Conservation (phyloP, 2,329 filamentous ascomycete genomes). For the Cercospora brassicicola region DNA sequence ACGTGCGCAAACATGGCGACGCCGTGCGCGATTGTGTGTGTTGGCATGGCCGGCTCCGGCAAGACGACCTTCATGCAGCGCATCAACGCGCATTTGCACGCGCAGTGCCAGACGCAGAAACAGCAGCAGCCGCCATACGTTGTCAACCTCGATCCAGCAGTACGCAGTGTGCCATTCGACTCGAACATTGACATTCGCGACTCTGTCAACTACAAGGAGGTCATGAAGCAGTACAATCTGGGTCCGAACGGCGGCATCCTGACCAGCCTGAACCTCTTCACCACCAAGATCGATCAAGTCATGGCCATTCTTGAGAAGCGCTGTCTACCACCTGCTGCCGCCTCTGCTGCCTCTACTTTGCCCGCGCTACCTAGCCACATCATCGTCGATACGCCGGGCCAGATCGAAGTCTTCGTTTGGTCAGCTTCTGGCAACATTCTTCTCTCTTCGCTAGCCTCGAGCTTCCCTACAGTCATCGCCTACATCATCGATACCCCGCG, state of each 20-base stretch:
- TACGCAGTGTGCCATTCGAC: constrained; percentile 89
- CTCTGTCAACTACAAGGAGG: constrained; percentile 98
- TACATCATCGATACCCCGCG: constrained; percentile 97
- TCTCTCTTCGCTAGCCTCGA: constrained; percentile 86
- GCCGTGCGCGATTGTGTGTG: constrained; percentile 82
- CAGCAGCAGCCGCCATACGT: constrained; percentile 85
- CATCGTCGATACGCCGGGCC: constrained; percentile 90
- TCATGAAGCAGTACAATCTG: constrained; percentile 99
- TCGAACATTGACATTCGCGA: constrained; percentile 98
- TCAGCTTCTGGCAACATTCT: constrained; percentile 92
- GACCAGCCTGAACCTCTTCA: constrained; percentile 91
- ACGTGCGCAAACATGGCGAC: constrained; percentile 33
- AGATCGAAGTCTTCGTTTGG: constrained; percentile 99
- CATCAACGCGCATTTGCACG: constrained; percentile 89
- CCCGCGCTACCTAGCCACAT: constrained; percentile 66
- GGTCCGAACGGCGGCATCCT: constrained; percentile 96
- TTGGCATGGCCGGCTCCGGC: constrained; percentile 97
- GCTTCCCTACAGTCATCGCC: constrained; percentile 93
- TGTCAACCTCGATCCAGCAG: constrained; percentile 94
- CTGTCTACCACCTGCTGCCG: constrained; percentile 34
- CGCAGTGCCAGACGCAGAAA: constrained; percentile 34
- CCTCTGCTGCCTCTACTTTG: not conserved
- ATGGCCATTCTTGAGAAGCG: constrained; percentile 87
- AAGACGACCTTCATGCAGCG: constrained; percentile 99
- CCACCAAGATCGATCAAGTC: constrained; percentile 97